phyloP scores from a whole-genome alignment of 2,329 filamentous ascomycete genomes.

The Sporothrix dimorphospora region DNA sequence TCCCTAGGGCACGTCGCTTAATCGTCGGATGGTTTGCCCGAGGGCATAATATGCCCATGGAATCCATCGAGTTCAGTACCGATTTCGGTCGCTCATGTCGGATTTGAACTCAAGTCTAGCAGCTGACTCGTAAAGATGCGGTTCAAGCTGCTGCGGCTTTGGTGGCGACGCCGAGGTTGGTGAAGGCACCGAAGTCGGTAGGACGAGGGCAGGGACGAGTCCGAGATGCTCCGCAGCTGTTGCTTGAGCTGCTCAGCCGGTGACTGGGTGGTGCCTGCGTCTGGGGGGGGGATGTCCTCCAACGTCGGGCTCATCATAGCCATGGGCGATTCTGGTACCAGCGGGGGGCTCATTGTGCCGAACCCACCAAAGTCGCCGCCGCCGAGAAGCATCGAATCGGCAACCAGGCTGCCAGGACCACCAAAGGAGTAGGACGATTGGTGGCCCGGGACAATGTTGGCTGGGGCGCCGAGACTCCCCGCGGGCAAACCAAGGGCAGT shows the following conservation, averaged over 20 bases:
- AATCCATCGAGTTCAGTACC: not conserved
- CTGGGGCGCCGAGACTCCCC: conserved; percentile 28
- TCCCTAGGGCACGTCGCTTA: not conserved
- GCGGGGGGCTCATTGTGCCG: conserved; percentile 34
- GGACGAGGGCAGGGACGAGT: conserved; percentile 36
- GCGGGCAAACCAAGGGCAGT: conserved; percentile 26
- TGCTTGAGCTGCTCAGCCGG: conserved; percentile 37
- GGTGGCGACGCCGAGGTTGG: conserved; percentile 36
- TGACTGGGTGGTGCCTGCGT: conserved; percentile 33
- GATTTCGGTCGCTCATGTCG: conserved; percentile 28
- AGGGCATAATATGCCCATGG: not conserved
- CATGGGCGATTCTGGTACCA: conserved; percentile 32
- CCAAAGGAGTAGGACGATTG: conserved; percentile 32
- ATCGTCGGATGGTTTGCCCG: not conserved
- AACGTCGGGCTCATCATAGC: conserved; percentile 33
- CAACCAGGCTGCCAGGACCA: conserved; percentile 10
- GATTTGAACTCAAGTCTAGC: conserved; percentile 34
- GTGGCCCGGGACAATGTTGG: conserved; percentile 32
- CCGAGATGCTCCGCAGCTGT: conserved; percentile 38
- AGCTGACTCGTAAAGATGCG: conserved; percentile 37
- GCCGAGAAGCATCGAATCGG: conserved; percentile 23
- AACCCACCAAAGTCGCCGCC: conserved; percentile 20
- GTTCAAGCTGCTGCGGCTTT: conserved; percentile 38
- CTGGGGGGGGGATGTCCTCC: conserved; percentile 21
- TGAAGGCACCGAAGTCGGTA: conserved; percentile 37